Base-by-base conservation (phyloP, 306 rosid species). In the Elaeagnus macrophylla region DNA sequence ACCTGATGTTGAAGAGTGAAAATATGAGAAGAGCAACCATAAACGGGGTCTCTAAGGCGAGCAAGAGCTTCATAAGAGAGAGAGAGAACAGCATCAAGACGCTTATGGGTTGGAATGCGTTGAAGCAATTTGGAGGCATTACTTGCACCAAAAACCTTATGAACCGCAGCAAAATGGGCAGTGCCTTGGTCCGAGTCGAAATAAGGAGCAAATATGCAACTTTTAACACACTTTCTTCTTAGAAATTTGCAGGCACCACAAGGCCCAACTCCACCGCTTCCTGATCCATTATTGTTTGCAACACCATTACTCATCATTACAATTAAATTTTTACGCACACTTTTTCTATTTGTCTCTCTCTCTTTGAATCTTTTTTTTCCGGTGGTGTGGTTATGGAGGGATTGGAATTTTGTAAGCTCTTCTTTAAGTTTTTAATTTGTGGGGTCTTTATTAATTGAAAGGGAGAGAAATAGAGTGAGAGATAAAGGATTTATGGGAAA, bases 181-280 rank as follows among this genome's bases (percentile, higher is more conserved):
- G 97, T 67, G 8, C 97, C 97, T 76, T 81, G 86, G 2, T 81
- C 95, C 0, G 95, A 72, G 75, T 86, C 86, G 70, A 90, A 90
- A 53, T 86, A 90, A 0, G 97, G 95, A 17, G 97, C 88, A 65
- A 90, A 90, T 20, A 90, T 73, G 75, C 97, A 90, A 0, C 94
- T 88, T 62, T 68, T 83, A 35, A 85, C 80, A 69, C 97, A 89
- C 69, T 85, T 89, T 12, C 95, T 50, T 51, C 97, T 59, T 7
- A 89, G 76, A 57, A 81, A 86, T 74, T 90, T 90, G 86, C 97
- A 90, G 9, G 97, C 97, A 8, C 97, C 97, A 61, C 97, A 90
- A 12, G 97, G 97, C 18, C 95, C 95, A n/a, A 50, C 62, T 0
- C 44, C 12, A 0, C 67, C 67, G 48, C 72, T 59, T 11, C 48